Percentiles rank a stretch among this genome's conserved stretches.
Conservation (phyloP, 2,329 filamentous ascomycete genomes). For the Decorospora gaudefroyi region DNA sequence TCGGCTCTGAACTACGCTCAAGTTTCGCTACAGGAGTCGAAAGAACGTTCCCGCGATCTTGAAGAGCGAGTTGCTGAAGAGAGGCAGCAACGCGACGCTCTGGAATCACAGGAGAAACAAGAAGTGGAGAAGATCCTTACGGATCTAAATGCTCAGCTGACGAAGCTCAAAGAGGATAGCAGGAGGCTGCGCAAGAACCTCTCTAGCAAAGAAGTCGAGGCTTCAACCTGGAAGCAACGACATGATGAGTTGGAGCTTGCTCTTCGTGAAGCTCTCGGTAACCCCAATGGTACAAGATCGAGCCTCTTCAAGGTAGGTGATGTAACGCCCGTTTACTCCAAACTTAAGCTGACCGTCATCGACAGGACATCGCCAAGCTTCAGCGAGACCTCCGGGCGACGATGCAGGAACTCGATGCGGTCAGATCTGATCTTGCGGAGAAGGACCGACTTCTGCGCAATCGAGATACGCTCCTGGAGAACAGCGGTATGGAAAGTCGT, state of each 20-base stretch:
- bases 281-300: slow-evolving; percentile 82
- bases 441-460: slow-evolving; percentile 90
- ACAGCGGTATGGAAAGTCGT: slow-evolving; percentile 81
- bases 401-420: slow-evolving; percentile 76
- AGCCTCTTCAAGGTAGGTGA: slow-evolving; percentile 73
- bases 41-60: slow-evolving; percentile 63
- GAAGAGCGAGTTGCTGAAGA: slow-evolving; percentile 75
- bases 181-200: slow-evolving; percentile 81
- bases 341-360: slow-evolving; percentile 23
- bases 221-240: slow-evolving; percentile 86
- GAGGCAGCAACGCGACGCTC: slow-evolving; percentile 80
- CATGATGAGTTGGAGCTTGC: slow-evolving; percentile 88
- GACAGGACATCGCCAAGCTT: slow-evolving; percentile 82
- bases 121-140: slow-evolving; percentile 93
- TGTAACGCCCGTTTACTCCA: slow-evolving; percentile 2
- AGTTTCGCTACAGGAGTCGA: slow-evolving; percentile 79
- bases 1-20: slow-evolving; percentile 79
- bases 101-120: slow-evolving; percentile 88
- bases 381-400: slow-evolving; percentile 87
- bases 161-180: slow-evolving; percentile 81
- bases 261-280: slow-evolving; percentile 82
- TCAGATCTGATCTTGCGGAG: slow-evolving; percentile 78
- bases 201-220: slow-evolving; percentile 82
- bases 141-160: slow-evolving; percentile 84
- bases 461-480: slow-evolving; percentile 85